These are phyloP conservation scores for Hondaea fermentalgiana DNA, from an alignment of 108 stramenopile species.

Conservation along the genomic window DNA sequence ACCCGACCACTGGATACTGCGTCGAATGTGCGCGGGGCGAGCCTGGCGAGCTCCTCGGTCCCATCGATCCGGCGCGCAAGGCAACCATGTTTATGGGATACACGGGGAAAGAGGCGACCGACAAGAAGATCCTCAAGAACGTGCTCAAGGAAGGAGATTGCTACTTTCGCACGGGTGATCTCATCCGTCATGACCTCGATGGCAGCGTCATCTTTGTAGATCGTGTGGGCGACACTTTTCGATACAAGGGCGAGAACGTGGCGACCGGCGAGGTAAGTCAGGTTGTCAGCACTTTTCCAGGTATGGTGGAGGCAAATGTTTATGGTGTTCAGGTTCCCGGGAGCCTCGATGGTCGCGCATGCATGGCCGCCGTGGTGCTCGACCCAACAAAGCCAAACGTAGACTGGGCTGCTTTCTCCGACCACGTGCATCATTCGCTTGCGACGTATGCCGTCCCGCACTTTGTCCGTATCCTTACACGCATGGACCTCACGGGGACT, in stretches of 20 bases:
- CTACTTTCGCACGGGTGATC: conserved; percentile 48
- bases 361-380: conserved; percentile 43
- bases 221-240: conserved; percentile 54
- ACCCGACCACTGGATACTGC: conserved; percentile 25
- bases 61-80: conserved; percentile 28
- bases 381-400: neutral
- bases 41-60: conserved; percentile 40
- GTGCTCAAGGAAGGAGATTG: conserved; percentile 25
- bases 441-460: conserved; percentile 36
- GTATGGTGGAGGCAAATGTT: conserved; percentile 35
- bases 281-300: conserved; percentile 23
- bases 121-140: conserved; percentile 37
- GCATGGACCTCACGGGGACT: conserved; percentile 28
- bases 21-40: conserved; percentile 24
- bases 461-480: conserved; percentile 33
- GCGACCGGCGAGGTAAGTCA: conserved; percentile 45
- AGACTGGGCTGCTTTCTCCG: neutral
- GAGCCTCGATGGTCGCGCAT: conserved; percentile 17
- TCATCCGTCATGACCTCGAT: conserved; percentile 29
- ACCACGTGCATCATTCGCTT: neutral
- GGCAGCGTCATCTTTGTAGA: conserved; percentile 50
- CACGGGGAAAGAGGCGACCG: conserved; percentile 36
- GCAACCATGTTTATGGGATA: conserved; percentile 44
- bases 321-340: conserved; percentile 41
- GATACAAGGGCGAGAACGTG: conserved; percentile 59